Evolutionary conservation across 495 filamentous ascomycete genomes (phyloP).

Genomic region (Penicillium alfredii): DNA sequence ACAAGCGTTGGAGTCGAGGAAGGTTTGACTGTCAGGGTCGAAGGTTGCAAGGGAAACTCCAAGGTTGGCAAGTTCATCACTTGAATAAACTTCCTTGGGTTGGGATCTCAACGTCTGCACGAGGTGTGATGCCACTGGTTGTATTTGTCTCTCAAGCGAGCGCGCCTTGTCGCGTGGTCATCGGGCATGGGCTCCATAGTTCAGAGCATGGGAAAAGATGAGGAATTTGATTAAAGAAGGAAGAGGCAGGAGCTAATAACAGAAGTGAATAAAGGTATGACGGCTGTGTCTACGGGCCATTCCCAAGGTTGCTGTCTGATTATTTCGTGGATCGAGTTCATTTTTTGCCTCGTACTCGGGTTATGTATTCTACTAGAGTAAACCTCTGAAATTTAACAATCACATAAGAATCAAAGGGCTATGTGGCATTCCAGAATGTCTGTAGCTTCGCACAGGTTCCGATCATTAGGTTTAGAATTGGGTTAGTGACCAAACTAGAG

Average conservation of each 20-base stretch:
- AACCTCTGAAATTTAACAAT: too few species aligned
- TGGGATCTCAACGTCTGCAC: neutral
- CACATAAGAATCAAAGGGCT: too few species aligned
- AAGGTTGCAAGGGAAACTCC: neutral
- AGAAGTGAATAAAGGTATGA: too few species aligned
- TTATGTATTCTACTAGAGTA: too few species aligned
- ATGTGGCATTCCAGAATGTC: too few species aligned
- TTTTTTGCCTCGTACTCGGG: too few species aligned
- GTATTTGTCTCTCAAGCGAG: neutral
- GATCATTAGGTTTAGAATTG: constrained; percentile 2
- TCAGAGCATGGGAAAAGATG: too few species aligned
- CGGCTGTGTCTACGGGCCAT: too few species aligned
- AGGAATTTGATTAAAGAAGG: too few species aligned
- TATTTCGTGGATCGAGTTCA: too few species aligned
- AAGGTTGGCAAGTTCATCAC: neutral
- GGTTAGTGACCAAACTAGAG: neutral
- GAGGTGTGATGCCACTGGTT: neutral
- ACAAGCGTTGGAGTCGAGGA: neutral
- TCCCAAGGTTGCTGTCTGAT: too few species aligned
- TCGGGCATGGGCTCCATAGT: neutral
- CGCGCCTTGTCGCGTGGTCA: neutral
- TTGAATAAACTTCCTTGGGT: neutral
- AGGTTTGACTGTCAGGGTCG: neutral
- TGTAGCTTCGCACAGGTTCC: too few species aligned
- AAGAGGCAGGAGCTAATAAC: neutral